Percentiles rank a stretch among this genome's conserved stretches.
Evolutionary conservation across 1,139 yeast genomes (phyloP).

Genomic region (Pneumocystis murina): DNA sequence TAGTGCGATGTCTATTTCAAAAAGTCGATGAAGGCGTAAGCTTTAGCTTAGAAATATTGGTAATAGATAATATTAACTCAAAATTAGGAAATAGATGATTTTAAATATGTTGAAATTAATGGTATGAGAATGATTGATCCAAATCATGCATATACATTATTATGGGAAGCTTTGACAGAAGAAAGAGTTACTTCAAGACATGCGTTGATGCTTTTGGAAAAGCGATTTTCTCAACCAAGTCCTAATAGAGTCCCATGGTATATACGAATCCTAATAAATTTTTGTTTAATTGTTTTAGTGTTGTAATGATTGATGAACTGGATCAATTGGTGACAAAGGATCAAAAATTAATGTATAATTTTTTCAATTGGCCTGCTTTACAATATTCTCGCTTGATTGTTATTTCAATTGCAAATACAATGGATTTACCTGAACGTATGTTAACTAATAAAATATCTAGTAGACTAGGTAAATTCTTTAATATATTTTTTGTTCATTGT

Average conservation of each 20-base stretch:
- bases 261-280: neutral
- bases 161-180: constrained; percentile 66
- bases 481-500: neutral
- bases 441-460: constrained; percentile 81
- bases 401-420: constrained; percentile 88
- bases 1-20: constrained; percentile 45
- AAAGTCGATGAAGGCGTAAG: constrained; percentile 25
- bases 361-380: constrained; percentile 94
- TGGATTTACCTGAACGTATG: constrained; percentile 89
- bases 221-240: constrained; percentile 31
- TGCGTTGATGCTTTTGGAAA: constrained; percentile 45
- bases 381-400: constrained; percentile 66
- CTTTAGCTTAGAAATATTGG: neutral
- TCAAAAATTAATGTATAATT: constrained; percentile 84
- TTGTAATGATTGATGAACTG: constrained; percentile 77
- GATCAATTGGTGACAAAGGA: constrained; percentile 80
- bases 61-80: neutral
- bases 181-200: constrained; percentile 47
- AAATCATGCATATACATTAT: constrained; percentile 62
- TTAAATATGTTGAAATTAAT: constrained; percentile 72
- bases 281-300: constrained; percentile 26
- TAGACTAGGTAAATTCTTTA: constrained; percentile 45
- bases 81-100: constrained; percentile 34
- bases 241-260: constrained; percentile 17
- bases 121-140: constrained; percentile 81